Evolutionary conservation across 2,329 filamentous ascomycete species (phyloP).

Genomic region (Chaetothyriales sp.): DNA sequence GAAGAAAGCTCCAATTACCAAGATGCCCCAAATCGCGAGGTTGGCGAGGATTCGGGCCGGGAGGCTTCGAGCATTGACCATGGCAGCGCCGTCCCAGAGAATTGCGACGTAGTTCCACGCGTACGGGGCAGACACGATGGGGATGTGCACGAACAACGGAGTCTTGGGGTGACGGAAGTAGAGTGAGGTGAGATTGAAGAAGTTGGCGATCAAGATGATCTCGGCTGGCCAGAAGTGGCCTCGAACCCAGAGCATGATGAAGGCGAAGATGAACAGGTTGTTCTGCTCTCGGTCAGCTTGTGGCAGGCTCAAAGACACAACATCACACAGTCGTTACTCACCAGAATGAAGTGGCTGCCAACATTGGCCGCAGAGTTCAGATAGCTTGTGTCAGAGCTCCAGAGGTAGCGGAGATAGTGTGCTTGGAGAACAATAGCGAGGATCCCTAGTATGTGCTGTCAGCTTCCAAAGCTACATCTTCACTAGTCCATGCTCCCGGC

Average conservation of each 20-base stretch:
- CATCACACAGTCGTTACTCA: constrained; percentile 1
- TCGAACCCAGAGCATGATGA: constrained; percentile 70
- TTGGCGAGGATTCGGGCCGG: constrained; percentile 71
- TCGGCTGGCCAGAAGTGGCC: constrained; percentile 63
- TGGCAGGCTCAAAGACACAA: background rate
- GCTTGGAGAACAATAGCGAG: constrained; percentile 47
- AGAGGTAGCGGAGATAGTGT: constrained; percentile 64
- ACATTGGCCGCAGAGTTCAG: constrained; percentile 61
- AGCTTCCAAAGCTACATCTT: background rate
- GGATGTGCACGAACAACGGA: constrained; percentile 60
- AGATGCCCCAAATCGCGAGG: constrained; percentile 72
- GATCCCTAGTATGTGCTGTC: constrained; percentile 1
- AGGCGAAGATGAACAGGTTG: constrained; percentile 71
- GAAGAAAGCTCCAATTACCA: constrained; percentile 65
- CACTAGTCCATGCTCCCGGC: too few species aligned
- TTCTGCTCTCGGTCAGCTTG: constrained; percentile 28
- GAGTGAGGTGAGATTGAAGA: constrained; percentile 62
- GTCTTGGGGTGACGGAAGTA: constrained; percentile 69
- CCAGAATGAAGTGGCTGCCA: constrained; percentile 66
- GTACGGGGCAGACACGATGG: constrained; percentile 62
- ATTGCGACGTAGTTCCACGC: constrained; percentile 77
- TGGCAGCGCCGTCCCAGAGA: constrained; percentile 80
- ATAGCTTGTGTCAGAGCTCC: constrained; percentile 49
- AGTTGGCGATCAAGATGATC: constrained; percentile 64
- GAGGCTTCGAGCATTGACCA: constrained; percentile 54